Conservation (phyloP, 2,329 filamentous ascomycete species). For the Aspergillus viridinutans region DNA sequence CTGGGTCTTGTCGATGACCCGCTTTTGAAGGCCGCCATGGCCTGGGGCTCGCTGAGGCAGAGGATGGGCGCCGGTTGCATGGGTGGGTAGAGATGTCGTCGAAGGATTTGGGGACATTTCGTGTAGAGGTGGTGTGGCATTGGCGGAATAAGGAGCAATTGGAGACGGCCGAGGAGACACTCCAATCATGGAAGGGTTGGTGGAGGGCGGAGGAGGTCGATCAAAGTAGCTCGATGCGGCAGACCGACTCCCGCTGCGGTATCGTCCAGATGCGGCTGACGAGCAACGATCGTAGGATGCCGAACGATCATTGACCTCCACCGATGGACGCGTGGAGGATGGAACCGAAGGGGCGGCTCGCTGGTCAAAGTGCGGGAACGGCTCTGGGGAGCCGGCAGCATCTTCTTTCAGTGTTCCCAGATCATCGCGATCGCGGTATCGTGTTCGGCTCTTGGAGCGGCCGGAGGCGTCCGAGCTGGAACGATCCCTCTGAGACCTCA, state of each 20-base stretch:
- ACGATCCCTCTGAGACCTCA: slow-evolving; percentile 45
- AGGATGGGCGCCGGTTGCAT: slow-evolving; percentile 18
- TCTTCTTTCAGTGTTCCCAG: slow-evolving; percentile 49
- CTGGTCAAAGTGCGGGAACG: slow-evolving; percentile 22
- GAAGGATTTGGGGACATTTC: slow-evolving; percentile 43
- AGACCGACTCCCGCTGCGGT: slow-evolving; percentile 37
- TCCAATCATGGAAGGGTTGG: slow-evolving; percentile 34
- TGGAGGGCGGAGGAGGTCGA: slow-evolving; percentile 23
- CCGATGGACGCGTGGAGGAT: slow-evolving; percentile 36
- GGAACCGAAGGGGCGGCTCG: slow-evolving; percentile 24
- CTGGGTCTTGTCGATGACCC: slow-evolving; percentile 55
- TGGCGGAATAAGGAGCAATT: slow-evolving; percentile 47
- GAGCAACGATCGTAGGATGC: slow-evolving; percentile 31
- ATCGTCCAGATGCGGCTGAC: slow-evolving; percentile 38
- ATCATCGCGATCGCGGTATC: slow-evolving; percentile 53
- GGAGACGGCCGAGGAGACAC: slow-evolving; percentile 42
- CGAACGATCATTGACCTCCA: slow-evolving; percentile 27
- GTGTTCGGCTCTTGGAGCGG: slow-evolving; percentile 52
- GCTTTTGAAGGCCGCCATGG: slow-evolving; percentile 46
- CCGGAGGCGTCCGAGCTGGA: slow-evolving; percentile 53
- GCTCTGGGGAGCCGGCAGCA: slow-evolving; percentile 28
- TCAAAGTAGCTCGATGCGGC: slow-evolving; percentile 34
- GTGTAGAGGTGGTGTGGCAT: slow-evolving; percentile 51
- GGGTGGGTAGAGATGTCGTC: slow-evolving; percentile 25
- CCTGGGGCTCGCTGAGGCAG: slow-evolving; percentile 28